Percentiles rank a stretch among this genome's conserved stretches.
Conservation (phyloP, 2,329 filamentous ascomycete species). For the Gaeumannomyces tritici region DNA sequence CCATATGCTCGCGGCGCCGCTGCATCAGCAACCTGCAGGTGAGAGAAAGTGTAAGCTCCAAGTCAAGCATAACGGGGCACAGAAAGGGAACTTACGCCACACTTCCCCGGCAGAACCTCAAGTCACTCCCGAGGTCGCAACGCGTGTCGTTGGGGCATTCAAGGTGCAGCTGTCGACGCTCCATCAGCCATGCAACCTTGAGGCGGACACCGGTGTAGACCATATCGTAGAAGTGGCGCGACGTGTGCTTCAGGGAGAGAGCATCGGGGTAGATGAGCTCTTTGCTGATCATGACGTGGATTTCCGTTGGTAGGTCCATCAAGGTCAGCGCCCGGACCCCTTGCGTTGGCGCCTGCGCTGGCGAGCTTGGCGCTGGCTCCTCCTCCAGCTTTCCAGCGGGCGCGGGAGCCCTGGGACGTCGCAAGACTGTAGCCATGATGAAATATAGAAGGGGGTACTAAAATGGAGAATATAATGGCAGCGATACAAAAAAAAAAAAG, state of each 20-base stretch:
- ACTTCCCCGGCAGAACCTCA: slow-evolving; percentile 50
- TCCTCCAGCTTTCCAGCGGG: too few relatives aligned
- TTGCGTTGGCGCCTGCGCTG: background rate
- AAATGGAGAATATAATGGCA: background rate
- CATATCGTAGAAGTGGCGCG: slow-evolving; percentile 50
- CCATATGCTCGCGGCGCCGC: slow-evolving; percentile 47
- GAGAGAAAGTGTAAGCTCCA: background rate
- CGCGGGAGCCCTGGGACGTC: background rate
- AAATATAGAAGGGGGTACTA: too few relatives aligned
- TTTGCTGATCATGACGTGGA: slow-evolving; percentile 53
- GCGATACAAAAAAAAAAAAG: too few relatives aligned
- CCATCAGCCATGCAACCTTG: slow-evolving; percentile 61
- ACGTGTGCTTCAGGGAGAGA: slow-evolving; percentile 59
- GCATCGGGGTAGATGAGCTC: slow-evolving; percentile 62
- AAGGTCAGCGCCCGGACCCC: slow-evolving; percentile 18
- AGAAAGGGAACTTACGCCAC: slow-evolving; percentile 35
- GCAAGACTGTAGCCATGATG: background rate
- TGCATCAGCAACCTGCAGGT: slow-evolving; percentile 44
- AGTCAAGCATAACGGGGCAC: too few relatives aligned
- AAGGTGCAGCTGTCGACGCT: slow-evolving; percentile 52
- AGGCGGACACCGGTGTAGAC: slow-evolving; percentile 57
- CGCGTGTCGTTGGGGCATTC: slow-evolving; percentile 51
- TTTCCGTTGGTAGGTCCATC: slow-evolving; percentile 50
- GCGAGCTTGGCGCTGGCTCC: background rate
- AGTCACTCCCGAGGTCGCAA: slow-evolving; percentile 50